phyloP scores from a whole-genome alignment of 148 eudicot genomes.

The Chenopodium formosanum region DNA sequence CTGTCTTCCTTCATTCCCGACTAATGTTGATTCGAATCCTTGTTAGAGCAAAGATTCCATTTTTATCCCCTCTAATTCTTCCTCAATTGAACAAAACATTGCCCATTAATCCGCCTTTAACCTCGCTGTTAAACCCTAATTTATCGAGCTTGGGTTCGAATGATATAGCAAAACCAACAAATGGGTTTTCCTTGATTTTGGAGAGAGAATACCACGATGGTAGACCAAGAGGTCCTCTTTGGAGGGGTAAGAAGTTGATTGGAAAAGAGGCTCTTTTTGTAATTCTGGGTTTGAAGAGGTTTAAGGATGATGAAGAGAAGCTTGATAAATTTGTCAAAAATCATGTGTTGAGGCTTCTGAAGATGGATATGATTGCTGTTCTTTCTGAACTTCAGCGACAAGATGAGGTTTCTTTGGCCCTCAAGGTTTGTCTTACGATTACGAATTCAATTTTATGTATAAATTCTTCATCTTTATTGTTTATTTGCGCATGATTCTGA shows the following conservation, averaged over 20 bases:
- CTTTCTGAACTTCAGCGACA: conserved; percentile 84
- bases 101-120: conserved; percentile 7
- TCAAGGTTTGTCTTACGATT: conserved; percentile 47
- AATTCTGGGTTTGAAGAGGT: conserved; percentile 62
- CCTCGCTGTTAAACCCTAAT: conserved; percentile 20
- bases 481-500: background rate
- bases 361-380: conserved; percentile 81
- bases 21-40: conserved; percentile 34
- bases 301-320: conserved; percentile 64
- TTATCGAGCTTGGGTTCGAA: background rate
- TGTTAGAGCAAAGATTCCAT: conserved; percentile 24
- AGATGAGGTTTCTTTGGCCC: conserved; percentile 64
- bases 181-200: background rate
- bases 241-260: conserved; percentile 84
- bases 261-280: conserved; percentile 90
- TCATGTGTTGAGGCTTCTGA: conserved; percentile 70
- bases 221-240: conserved; percentile 86
- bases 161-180: conserved; percentile 1
- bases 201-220: conserved; percentile 64
- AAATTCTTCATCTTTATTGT: background rate
- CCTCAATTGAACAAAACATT: background rate
- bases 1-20: no score
- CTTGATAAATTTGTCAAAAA: conserved; percentile 58
- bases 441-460: background rate
- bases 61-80: background rate